Percentiles rank a stretch among this genome's conserved stretches.
These are phyloP conservation scores for Chalciporus pseudorubinellus DNA, from an alignment of 768 basidiomycete genomes.

Conservation along the genomic window DNA sequence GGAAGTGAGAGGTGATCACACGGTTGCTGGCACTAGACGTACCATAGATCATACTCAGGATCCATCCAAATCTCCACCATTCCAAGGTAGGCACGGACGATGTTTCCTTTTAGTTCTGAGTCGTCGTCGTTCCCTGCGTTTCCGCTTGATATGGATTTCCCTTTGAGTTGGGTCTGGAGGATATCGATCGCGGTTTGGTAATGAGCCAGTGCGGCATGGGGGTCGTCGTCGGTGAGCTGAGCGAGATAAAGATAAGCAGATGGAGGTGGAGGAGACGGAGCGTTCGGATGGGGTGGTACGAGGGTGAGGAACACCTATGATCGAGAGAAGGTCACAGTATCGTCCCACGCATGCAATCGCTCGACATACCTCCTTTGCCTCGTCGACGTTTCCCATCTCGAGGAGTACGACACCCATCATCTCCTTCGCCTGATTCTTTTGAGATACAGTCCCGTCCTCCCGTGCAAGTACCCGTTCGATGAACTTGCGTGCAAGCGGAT, in stretches of 20 bases:
- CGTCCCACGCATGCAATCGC: neutral
- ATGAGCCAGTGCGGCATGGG: slow-evolving; percentile 66
- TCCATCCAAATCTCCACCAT: slow-evolving; percentile 99
- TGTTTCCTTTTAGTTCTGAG: slow-evolving; percentile 59
- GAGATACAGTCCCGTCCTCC: slow-evolving; percentile 40
- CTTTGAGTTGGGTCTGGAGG: slow-evolving; percentile 65
- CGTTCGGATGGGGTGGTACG: slow-evolving; percentile 58
- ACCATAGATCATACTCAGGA: slow-evolving; percentile 85
- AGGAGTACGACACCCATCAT: slow-evolving; percentile 77
- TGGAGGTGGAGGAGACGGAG: slow-evolving; percentile 59
- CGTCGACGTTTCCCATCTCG: slow-evolving; percentile 74
- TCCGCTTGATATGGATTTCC: slow-evolving; percentile 54
- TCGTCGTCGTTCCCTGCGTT: slow-evolving; percentile 32
- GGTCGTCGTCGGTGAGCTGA: slow-evolving; percentile 77
- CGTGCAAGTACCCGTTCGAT: slow-evolving; percentile 63
- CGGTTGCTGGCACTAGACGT: slow-evolving; percentile 20
- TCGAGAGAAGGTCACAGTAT: neutral
- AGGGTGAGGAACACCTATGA: slow-evolving; percentile 60
- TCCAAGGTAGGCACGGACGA: slow-evolving; percentile 76
- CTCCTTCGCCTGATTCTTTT: slow-evolving; percentile 69
- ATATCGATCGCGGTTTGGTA: slow-evolving; percentile 82
- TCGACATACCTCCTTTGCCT: slow-evolving; percentile 61
- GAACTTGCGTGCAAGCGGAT: slow-evolving; percentile 75
- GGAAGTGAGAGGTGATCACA: neutral
- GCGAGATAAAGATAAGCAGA: slow-evolving; percentile 89